These are phyloP conservation scores for Phaeophleospora eucalypticola DNA, from an alignment of 2,329 filamentous ascomycete genomes.

Conservation along the genomic window DNA sequence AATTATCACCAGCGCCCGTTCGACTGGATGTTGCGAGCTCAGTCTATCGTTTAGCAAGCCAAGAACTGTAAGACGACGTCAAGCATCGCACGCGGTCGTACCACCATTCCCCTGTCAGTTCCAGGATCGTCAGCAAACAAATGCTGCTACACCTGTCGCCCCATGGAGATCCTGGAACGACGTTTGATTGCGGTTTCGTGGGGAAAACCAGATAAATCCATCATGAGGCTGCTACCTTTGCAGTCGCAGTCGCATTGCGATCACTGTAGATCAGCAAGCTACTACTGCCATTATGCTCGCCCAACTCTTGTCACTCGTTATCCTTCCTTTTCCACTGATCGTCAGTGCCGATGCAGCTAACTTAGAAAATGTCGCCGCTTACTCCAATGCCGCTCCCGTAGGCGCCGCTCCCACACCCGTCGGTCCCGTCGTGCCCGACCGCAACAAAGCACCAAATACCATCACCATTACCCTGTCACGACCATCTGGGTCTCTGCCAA, in stretches of 20 bases:
- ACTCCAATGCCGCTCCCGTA: neutral
- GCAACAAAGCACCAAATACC: neutral
- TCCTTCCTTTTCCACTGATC: neutral
- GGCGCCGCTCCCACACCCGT: neutral
- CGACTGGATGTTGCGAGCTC: too few species aligned
- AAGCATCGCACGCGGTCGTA: neutral
- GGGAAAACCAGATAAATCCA: too few species aligned
- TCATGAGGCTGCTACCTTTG: too few species aligned
- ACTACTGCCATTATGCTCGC: neutral
- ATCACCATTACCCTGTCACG: slow-evolving; percentile 1
- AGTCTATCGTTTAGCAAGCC: too few species aligned
- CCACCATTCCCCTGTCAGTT: neutral
- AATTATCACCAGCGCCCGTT: too few species aligned
- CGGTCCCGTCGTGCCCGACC: slow-evolving; percentile 1
- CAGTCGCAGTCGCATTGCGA: too few species aligned
- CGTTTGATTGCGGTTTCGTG: neutral
- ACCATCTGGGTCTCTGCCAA: neutral
- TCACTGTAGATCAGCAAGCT: too few species aligned
- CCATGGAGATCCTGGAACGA: neutral
- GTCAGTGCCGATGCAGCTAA: neutral
- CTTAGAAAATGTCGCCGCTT: too few species aligned
- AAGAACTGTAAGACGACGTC: too few species aligned
- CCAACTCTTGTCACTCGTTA: neutral
- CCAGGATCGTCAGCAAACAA: neutral
- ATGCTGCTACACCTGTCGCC: neutral